Evolutionary conservation across 768 basidiomycete genomes (phyloP).

Genomic region (Paxillus involutus): DNA sequence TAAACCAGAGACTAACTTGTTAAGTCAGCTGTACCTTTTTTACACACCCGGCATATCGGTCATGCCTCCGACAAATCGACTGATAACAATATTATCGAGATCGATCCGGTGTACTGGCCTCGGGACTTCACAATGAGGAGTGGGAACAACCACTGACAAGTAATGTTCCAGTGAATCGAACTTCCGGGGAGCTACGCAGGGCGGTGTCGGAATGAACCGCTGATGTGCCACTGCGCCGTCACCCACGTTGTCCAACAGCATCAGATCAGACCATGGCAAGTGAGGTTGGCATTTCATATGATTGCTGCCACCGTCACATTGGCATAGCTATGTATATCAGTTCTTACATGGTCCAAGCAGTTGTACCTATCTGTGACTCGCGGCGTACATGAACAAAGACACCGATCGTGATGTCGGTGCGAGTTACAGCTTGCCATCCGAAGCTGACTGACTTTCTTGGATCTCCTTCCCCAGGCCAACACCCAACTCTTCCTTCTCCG

Average conservation of each 20-base stretch:
- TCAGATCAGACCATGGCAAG: background rate
- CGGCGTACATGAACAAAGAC: background rate
- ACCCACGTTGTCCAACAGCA: background rate
- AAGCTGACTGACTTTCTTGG: background rate
- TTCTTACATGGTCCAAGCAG: background rate
- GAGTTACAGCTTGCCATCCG: slow-evolving; percentile 8
- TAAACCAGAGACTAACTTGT: too few relatives aligned
- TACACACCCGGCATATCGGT: too few relatives aligned
- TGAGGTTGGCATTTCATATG: background rate
- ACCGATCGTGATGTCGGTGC: background rate
- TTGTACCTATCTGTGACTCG: background rate
- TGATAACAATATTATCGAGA: too few relatives aligned
- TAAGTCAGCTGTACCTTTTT: too few relatives aligned
- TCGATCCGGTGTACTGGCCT: too few relatives aligned
- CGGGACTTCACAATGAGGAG: too few relatives aligned
- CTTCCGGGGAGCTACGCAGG: too few relatives aligned
- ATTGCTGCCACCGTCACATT: background rate
- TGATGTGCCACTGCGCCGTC: too few relatives aligned
- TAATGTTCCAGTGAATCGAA: too few relatives aligned
- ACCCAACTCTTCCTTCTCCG: background rate
- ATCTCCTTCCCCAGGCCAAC: background rate
- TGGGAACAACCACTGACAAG: too few relatives aligned
- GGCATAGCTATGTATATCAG: background rate
- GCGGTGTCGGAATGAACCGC: too few relatives aligned
- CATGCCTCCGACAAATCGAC: too few relatives aligned